Conservation (phyloP, 2,329 filamentous ascomycete species). For the Peltaster fructicola region DNA sequence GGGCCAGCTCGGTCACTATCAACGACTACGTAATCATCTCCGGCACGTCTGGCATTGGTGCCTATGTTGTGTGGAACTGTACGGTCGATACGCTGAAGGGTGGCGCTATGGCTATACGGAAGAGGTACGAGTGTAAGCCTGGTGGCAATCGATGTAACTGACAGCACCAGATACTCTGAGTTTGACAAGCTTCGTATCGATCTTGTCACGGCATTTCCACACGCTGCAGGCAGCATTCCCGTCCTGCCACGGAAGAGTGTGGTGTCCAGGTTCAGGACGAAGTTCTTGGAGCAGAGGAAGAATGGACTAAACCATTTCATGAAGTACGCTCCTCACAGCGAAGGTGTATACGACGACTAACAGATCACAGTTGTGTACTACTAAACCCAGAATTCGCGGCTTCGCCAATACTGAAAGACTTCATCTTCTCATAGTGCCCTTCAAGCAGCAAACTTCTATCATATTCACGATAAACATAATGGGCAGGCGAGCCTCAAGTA, state of each 20-base stretch:
- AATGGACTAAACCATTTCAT: conserved; percentile 80
- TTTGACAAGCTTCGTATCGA: conserved; percentile 67
- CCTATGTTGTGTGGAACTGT: conserved; percentile 92
- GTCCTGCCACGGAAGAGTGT: conserved; percentile 78
- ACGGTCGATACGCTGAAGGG: conserved; percentile 67
- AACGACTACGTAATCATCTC: conserved; percentile 45
- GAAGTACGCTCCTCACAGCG: conserved; percentile 44
- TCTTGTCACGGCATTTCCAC: conserved; percentile 65
- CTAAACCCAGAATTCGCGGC: conserved; percentile 87
- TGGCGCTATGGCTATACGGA: conserved; percentile 21
- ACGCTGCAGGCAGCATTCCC: conserved; percentile 74
- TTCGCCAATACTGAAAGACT: conserved; percentile 80
- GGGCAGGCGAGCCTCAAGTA: no score
- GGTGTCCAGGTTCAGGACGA: conserved; percentile 60
- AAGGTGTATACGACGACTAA: conserved; percentile 4
- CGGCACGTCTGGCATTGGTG: conserved; percentile 47
- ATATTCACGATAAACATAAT: no score
- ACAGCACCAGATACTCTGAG: conserved; percentile 60
- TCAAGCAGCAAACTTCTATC: no score
- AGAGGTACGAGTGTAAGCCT: no score
- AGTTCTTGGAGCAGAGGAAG: conserved; percentile 71
- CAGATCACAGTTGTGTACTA: conserved; percentile 57
- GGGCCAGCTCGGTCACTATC: conserved; percentile 44
- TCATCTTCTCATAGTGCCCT: no score
- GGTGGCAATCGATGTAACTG: no score